Base-by-base conservation (phyloP, 352 stramenopile genomes). In the Phytophthora multivora region DNA sequence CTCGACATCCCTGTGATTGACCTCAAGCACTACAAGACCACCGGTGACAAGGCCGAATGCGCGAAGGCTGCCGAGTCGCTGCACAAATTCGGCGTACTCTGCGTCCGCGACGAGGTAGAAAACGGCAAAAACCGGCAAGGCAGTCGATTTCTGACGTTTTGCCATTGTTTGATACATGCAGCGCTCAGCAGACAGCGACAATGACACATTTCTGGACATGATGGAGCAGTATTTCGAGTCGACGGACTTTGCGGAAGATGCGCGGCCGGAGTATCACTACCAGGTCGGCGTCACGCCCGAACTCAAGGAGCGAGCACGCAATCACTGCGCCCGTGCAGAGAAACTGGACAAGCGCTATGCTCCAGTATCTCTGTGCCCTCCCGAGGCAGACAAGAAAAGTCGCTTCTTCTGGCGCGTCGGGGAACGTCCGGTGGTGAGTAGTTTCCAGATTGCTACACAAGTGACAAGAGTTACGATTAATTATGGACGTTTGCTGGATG, bases 401-500 rank as follows among this genome's bases (percentile, higher is more conserved):
- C 87, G 93, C 51, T 98, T 97, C 75, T 98, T 98, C 71, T 98
- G 93, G 93, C 88, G 91, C 53, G 78, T 97, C 23, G 92, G 90
- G 21, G 78, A 91, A 31, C 85, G 83, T n/a, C 87, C 86, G 5
- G 38, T 11, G 40, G 66, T 71, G 38, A 52, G 62, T 63, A 28
- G 13, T 2, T 25, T 50, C 39, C 7, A 51, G 19, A 16, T 8
- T 18, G 12, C 19, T 42, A n/a, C 19, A 50, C 12, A 33, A 16
- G 23, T 15, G 25, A 33, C 48, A n/a, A 52, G 16, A 49, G 3
- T 15, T n/a, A 58, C 35, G 11, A 26, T 33, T 0, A n/a, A 39
- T 33, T 12, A 9, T 12, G 15, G 16, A n/a, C n/a, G n/a, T n/a
- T n/a, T n/a, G n/a, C n/a, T n/a, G n/a, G 13, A 18, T 42, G 49